These are phyloP conservation scores for Lyophyllum shimeji DNA, from an alignment of 768 basidiomycete genomes.

Conservation along the genomic window DNA sequence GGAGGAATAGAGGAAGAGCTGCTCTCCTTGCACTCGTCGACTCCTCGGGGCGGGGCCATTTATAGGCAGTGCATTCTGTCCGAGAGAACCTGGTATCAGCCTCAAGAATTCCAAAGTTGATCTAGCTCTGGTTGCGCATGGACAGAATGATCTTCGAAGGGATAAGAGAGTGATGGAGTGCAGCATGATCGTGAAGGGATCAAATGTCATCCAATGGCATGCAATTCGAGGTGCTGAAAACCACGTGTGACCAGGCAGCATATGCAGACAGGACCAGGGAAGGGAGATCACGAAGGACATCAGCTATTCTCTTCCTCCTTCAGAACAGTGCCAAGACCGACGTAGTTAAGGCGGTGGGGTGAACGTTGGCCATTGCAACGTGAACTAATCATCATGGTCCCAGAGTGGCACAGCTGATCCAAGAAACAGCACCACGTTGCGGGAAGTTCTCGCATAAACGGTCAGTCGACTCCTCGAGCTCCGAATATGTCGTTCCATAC, in stretches of 20 bases:
- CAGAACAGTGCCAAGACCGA: not conserved
- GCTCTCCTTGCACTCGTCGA: not conserved
- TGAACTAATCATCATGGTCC: not conserved
- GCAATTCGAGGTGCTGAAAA: not conserved
- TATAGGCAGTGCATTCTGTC: not conserved
- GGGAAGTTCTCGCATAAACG: too few species aligned
- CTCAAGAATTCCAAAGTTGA: not conserved
- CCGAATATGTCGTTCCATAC: too few species aligned
- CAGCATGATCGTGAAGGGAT: not conserved
- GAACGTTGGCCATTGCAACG: not conserved
- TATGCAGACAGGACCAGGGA: not conserved
- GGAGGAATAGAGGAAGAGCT: not conserved
- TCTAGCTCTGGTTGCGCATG: not conserved
- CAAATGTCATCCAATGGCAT: not conserved
- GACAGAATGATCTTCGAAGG: not conserved
- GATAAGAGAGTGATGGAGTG: not conserved
- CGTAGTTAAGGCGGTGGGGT: not conserved
- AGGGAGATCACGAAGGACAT: not conserved
- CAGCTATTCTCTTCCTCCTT: not conserved
- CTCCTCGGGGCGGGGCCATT: not conserved
- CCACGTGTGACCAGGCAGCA: conserved; percentile 1
- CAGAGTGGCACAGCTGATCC: too few species aligned
- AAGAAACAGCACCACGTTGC: too few species aligned
- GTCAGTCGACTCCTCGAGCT: too few species aligned
- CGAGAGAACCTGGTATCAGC: not conserved